Evolutionary conservation across 73 alveolate genomes (phyloP), one percentile per base, ranked within the genome.

Genomic region (Paramecium pentaurelia): DNA sequence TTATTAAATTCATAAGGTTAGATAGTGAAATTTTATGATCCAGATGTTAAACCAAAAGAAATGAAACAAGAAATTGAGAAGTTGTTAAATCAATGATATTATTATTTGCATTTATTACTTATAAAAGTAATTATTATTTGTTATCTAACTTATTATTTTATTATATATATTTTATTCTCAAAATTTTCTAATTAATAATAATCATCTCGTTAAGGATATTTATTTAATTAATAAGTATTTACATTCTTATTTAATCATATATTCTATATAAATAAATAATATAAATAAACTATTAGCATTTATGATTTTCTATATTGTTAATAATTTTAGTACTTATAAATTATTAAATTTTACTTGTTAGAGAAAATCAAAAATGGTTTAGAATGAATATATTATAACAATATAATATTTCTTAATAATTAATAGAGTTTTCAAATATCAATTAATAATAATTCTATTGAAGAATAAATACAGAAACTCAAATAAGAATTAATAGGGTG

Each of bases 1-100:
- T 22, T 96, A 18, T 94, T 96, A 4, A 83, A 95, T 47, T 27
- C 59, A 10, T 59, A 93, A 2, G 98, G 98, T 4, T 38, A 89
- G 30, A 97, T 96, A 3, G 77, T 54, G 25, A 84, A 71, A 9
- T 95, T 94, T 93, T 92, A 20, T 70, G 59, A 90, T 30, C 98
- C 98, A 0, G 90, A 90, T 18, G 94, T 49, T 7, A 73, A 54
- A 58, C 92, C 96, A 44, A 34, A 60, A 4, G 86, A 86, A 32
- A 84, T 95, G 77, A 87, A 54, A 38, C 54, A 71, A 73, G 89
- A 47, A 59, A 86, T 95, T 34, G 84, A 86, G 38, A 36, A 51
- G 59, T 90, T 93, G 25, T 93, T 88, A 47, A 49, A 73, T 30
- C 58, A 73, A n/a, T 73, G 87, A 73, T 4, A 16, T 6, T 54